Percentiles rank a stretch among this genome's conserved stretches.
Evolutionary conservation across 768 basidiomycete genomes (phyloP).

Genomic region (Boletus subparvulus): DNA sequence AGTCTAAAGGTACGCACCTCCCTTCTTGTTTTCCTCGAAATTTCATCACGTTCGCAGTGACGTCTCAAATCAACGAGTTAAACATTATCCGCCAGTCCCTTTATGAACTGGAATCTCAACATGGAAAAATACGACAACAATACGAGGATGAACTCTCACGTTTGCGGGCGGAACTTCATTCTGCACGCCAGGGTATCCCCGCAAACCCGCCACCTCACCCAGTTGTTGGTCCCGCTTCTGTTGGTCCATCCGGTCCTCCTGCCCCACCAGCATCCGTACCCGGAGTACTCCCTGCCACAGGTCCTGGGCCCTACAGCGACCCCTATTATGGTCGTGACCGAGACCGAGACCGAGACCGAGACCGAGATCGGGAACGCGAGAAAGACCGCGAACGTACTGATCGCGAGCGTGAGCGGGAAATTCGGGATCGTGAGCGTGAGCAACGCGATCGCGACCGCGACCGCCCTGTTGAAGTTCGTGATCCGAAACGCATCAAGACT

Average conservation of each 20-base stretch:
- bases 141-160: conserved; percentile 84
- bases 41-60: conserved; percentile 45
- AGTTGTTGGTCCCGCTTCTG: conserved; percentile 33
- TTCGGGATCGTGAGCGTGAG: conserved; percentile 36
- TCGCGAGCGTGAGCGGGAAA: conserved; percentile 40
- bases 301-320: conserved; percentile 36
- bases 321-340: conserved; percentile 41
- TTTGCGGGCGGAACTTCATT: conserved; percentile 66
- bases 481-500: conserved; percentile 61
- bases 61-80: conserved; percentile 84
- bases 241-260: conserved; percentile 35
- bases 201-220: conserved; percentile 37
- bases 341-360: conserved; percentile 23
- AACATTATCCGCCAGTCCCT: conserved; percentile 86
- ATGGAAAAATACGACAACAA: conserved; percentile 79
- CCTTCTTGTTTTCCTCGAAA: background rate
- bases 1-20: conserved; percentile 65
- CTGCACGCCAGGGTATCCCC: conserved; percentile 42
- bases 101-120: conserved; percentile 89
- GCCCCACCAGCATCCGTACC: conserved; percentile 33
- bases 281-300: conserved; percentile 28
- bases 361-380: conserved; percentile 42
- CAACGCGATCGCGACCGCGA: conserved; percentile 47
- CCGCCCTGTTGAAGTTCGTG: conserved; percentile 48
- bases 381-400: conserved; percentile 40